phyloP scores from a whole-genome alignment of 2,329 filamentous ascomycete genomes.

The Sarocladiaceae sp. region DNA sequence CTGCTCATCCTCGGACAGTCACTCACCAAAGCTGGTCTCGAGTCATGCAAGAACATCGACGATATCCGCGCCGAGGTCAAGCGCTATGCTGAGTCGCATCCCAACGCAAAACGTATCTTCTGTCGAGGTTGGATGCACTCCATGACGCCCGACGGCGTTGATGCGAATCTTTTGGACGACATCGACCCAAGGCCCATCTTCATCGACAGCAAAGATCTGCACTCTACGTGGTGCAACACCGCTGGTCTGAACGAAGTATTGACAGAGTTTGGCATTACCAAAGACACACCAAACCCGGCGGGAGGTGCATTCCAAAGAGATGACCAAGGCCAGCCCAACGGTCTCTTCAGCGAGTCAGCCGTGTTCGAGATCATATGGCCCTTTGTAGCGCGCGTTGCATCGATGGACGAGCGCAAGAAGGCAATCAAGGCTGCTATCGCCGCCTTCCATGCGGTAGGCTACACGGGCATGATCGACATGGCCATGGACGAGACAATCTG shows the following conservation, averaged over 20 bases:
- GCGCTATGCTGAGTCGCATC: constrained; percentile 40
- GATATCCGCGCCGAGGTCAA: constrained; percentile 46
- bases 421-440: constrained; percentile 44
- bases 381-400: constrained; percentile 42
- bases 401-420: constrained; percentile 42
- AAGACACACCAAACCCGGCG: constrained; percentile 38
- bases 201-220: constrained; percentile 52
- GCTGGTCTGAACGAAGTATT: constrained; percentile 42
- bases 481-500: constrained; percentile 57
- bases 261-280: constrained; percentile 33
- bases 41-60: constrained; percentile 40
- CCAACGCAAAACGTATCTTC: constrained; percentile 43
- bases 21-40: constrained; percentile 45
- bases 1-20: constrained; percentile 50
- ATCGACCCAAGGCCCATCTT: constrained; percentile 51
- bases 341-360: constrained; percentile 48
- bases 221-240: constrained; percentile 53
- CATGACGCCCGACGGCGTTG: constrained; percentile 40
- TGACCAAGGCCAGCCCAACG: constrained; percentile 40
- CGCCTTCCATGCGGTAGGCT: constrained; percentile 47
- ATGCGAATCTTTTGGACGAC: constrained; percentile 42
- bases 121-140: constrained; percentile 54
- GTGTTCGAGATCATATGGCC: constrained; percentile 53
- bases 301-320: constrained; percentile 51
- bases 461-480: constrained; percentile 55